Evolutionary conservation across 257 asterid genomes (phyloP).

Genomic region (Rhazya stricta): DNA sequence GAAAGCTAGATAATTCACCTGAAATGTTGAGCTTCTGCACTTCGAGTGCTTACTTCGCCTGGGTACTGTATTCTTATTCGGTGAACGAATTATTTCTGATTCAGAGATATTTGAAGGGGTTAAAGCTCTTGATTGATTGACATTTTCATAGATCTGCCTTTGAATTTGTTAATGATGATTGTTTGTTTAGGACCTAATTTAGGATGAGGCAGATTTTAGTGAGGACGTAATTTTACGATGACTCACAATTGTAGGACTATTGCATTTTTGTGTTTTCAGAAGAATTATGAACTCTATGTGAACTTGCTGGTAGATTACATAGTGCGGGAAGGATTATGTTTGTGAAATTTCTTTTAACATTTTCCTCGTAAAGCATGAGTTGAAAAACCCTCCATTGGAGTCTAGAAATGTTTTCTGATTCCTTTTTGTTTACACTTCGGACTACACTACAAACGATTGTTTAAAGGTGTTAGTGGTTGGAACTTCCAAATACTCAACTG

Average conservation of each 20-base stretch:
- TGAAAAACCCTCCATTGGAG: background rate
- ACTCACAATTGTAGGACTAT: background rate
- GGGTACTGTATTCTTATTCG: background rate
- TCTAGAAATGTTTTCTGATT: background rate
- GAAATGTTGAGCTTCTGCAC: background rate
- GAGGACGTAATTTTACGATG: background rate
- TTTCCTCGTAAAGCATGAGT: background rate
- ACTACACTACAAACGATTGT: background rate
- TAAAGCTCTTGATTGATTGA: background rate
- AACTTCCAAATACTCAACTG: background rate
- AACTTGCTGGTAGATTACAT: background rate
- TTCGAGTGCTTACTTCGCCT: background rate
- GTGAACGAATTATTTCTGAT: background rate
- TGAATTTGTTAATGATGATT: background rate
- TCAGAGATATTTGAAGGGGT: background rate
- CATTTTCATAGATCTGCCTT: background rate
- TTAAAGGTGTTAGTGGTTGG: background rate
- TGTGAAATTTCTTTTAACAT: background rate
- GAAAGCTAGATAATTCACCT: background rate
- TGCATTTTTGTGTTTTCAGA: background rate
- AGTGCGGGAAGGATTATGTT: background rate
- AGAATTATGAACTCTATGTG: background rate
- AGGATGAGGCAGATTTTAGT: background rate
- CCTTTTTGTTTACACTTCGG: background rate
- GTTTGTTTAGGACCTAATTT: background rate